Evolutionary conservation across 768 basidiomycete genomes (phyloP).

Genomic region (Kockovaella imperatae): DNA sequence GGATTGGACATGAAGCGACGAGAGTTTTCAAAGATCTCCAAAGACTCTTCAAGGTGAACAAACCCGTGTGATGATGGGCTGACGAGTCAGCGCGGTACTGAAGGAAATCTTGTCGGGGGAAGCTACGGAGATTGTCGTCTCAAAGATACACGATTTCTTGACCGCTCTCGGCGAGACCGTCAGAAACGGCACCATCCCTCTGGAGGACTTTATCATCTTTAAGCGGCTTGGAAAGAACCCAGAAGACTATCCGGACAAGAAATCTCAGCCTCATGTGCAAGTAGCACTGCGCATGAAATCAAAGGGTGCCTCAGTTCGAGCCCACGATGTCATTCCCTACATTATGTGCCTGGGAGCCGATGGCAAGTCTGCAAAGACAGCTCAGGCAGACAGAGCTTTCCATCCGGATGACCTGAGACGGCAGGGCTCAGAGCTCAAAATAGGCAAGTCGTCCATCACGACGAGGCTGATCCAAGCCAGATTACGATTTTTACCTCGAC

Average conservation of each 20-base stretch:
- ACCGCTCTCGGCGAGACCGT: constrained; percentile 67
- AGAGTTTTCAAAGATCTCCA: constrained; percentile 87
- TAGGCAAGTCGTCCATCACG: constrained; percentile 60
- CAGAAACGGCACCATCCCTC: constrained; percentile 62
- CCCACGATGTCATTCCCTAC: constrained; percentile 92
- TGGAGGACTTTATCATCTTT: constrained; percentile 92
- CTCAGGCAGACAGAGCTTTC: constrained; percentile 80
- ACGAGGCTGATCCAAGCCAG: constrained; percentile 47
- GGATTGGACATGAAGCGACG: constrained; percentile 98
- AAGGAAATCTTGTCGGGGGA: constrained; percentile 87
- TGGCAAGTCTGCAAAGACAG: constrained; percentile 61
- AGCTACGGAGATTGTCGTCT: constrained; percentile 77
- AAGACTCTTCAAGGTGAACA: constrained; percentile 81
- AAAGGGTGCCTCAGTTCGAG: constrained; percentile 67
- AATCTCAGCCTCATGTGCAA: constrained; percentile 91
- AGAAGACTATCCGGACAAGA: constrained; percentile 92
- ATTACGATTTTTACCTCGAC: constrained; percentile 83
- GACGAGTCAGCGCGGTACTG: constrained; percentile 64
- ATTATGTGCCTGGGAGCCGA: constrained; percentile 72
- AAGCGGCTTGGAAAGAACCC: constrained; percentile 98
- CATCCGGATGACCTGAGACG: constrained; percentile 87
- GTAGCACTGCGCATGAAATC: constrained; percentile 86
- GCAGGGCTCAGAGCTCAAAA: constrained; percentile 58
- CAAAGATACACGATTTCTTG: constrained; percentile 87
- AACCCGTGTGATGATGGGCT: not conserved